Conservation (phyloP, 805 yeast species). For the Suhomyces pyralidae region DNA sequence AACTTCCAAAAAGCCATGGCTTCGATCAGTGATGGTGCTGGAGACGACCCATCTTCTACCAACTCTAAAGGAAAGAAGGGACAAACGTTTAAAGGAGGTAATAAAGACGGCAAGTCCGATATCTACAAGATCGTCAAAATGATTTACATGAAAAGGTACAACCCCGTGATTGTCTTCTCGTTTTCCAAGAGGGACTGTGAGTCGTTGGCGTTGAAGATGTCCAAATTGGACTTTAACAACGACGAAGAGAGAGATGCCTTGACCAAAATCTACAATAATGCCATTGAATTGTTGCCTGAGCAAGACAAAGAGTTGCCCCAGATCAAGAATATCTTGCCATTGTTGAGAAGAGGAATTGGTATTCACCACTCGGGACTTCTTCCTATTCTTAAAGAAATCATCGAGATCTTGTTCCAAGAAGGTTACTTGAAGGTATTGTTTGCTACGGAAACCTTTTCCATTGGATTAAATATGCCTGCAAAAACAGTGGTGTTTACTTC, state of each 20-base stretch:
- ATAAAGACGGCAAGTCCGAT: slow-evolving; percentile 73
- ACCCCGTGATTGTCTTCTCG: slow-evolving; percentile 98
- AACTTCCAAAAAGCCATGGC: slow-evolving; percentile 99
- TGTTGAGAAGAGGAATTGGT: slow-evolving; percentile 93
- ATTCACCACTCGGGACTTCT: slow-evolving; percentile 96
- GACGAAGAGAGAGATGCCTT: slow-evolving; percentile 92
- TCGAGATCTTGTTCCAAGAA: slow-evolving; percentile 95
- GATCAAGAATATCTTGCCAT: slow-evolving; percentile 85
- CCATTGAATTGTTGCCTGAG: slow-evolving; percentile 83
- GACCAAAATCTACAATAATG: slow-evolving; percentile 86
- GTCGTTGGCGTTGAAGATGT: slow-evolving; percentile 88
- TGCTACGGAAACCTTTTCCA: slow-evolving; percentile 97
- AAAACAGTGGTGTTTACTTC: slow-evolving; percentile 97
- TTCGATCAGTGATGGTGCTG: slow-evolving; percentile 73
- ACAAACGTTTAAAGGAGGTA: slow-evolving; percentile 84
- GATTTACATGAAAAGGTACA: slow-evolving; percentile 95
- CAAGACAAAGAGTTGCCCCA: slow-evolving; percentile 92
- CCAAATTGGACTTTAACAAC: slow-evolving; percentile 88
- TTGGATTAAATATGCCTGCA: slow-evolving; percentile 99
- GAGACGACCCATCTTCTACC: slow-evolving; percentile 74
- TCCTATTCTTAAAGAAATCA: slow-evolving; percentile 91
- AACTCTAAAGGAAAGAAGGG: slow-evolving; percentile 70
- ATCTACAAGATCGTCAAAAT: slow-evolving; percentile 94
- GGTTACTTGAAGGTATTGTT: slow-evolving; percentile 91
- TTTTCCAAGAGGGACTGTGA: slow-evolving; percentile 97